Conservation (phyloP, 106 monocot genomes). For the Allium cepa region DNA sequence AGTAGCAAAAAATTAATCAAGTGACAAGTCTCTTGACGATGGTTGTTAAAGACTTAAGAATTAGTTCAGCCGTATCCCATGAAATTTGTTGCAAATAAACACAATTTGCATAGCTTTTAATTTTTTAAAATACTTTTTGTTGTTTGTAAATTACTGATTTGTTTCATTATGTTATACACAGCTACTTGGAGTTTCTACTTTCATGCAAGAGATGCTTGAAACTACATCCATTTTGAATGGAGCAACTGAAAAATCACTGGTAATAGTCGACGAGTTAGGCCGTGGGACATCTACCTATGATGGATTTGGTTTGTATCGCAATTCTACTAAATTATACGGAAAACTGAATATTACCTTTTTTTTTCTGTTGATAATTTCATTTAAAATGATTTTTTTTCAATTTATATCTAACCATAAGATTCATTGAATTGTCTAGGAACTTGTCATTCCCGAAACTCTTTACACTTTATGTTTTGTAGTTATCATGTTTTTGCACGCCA, state of each 20-base stretch:
- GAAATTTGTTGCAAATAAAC: too few relatives aligned
- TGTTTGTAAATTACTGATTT: background rate
- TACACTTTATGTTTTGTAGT: background rate
- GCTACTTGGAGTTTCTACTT: conserved; percentile 97
- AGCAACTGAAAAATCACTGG: conserved; percentile 76
- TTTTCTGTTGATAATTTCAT: too few relatives aligned
- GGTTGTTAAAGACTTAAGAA: too few relatives aligned
- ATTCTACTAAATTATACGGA: conserved; percentile 9
- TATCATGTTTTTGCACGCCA: background rate
- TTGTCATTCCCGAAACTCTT: background rate
- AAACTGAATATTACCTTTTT: too few relatives aligned
- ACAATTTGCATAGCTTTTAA: too few relatives aligned
- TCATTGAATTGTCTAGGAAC: background rate
- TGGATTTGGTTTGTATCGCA: conserved; percentile 76
- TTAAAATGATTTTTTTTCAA: too few relatives aligned
- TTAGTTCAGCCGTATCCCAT: too few relatives aligned
- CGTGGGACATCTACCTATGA: conserved; percentile 99
- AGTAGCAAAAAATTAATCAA: too few relatives aligned
- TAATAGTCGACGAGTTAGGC: conserved; percentile 96
- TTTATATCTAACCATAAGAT: too few relatives aligned
- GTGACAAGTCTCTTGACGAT: too few relatives aligned
- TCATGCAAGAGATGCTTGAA: conserved; percentile 99
- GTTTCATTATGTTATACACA: conserved; percentile 20
- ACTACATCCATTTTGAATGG: conserved; percentile 96
- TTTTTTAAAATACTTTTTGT: background rate